These are phyloP conservation scores for Microdochium bolleyi DNA, from an alignment of 2,329 filamentous ascomycete genomes.

Conservation along the genomic window DNA sequence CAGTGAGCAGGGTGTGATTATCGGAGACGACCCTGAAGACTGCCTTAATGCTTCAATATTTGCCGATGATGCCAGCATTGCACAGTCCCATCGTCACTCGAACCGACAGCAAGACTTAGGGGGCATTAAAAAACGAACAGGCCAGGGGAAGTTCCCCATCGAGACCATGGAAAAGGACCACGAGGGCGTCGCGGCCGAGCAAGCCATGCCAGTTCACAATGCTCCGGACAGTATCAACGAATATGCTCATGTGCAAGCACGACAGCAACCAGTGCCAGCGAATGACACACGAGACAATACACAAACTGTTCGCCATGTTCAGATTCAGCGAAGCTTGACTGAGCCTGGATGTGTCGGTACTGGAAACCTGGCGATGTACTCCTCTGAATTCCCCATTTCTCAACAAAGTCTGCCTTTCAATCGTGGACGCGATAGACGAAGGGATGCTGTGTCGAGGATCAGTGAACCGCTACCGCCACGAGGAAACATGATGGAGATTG, in stretches of 20 bases:
- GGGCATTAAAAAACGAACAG: too few relatives aligned
- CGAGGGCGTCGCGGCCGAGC: neutral
- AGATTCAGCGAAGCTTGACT: neutral
- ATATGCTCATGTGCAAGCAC: too few relatives aligned
- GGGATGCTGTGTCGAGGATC: neutral
- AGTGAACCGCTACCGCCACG: slow-evolving; percentile 14
- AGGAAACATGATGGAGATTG: slow-evolving; percentile 15
- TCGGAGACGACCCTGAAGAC: slow-evolving; percentile 15
- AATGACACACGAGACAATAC: neutral
- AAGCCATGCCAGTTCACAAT: too few relatives aligned
- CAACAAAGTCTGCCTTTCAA: neutral
- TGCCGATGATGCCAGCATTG: neutral
- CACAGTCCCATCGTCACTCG: neutral
- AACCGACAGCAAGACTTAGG: too few relatives aligned
- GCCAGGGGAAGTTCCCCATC: too few relatives aligned
- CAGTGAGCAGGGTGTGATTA: slow-evolving; percentile 21
- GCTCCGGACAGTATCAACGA: too few relatives aligned
- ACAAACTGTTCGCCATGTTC: neutral
- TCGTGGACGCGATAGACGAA: neutral
- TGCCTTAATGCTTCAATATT: slow-evolving; percentile 1
- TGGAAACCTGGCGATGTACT: neutral
- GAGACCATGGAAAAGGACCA: neutral
- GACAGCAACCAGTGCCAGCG: neutral
- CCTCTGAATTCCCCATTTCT: neutral
- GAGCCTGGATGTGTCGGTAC: neutral